Evolutionary conservation across 306 rosid species (phyloP).

Genomic region (Geum urbanum): DNA sequence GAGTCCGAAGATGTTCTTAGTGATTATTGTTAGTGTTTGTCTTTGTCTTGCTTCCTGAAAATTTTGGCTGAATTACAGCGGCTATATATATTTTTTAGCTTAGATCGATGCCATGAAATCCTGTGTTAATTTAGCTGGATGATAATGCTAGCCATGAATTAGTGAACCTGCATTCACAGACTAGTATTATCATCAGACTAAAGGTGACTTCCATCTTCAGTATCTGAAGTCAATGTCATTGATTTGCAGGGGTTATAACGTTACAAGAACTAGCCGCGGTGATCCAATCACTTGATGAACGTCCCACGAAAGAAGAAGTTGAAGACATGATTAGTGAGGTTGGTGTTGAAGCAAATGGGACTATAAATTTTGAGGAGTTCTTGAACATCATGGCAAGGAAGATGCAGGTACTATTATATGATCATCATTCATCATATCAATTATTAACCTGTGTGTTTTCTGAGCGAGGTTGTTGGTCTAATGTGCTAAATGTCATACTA

Average conservation of each 20-base stretch:
- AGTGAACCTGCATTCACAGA: background rate
- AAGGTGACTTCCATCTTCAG: background rate
- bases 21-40: background rate
- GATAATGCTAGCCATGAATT: background rate
- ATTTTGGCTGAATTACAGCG: background rate
- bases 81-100: background rate
- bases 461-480: background rate
- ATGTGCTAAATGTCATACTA: background rate
- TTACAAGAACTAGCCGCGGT: slow-evolving; percentile 37
- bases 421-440: background rate
- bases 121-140: background rate
- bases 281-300: slow-evolving; percentile 37
- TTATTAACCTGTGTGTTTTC: background rate
- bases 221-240: background rate
- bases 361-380: slow-evolving; percentile 42
- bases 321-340: slow-evolving; percentile 44
- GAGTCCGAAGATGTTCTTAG: background rate
- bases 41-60: background rate
- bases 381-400: slow-evolving; percentile 51
- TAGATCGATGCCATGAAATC: background rate
- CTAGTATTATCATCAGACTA: background rate
- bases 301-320: slow-evolving; percentile 44
- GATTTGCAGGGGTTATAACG: slow-evolving; percentile 33
- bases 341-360: slow-evolving; percentile 35
- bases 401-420: slow-evolving; percentile 33